Evolutionary conservation across 139 green algal species (phyloP), one percentile per base, ranked within the genome.

Genomic region (Micractinium sp.): DNA sequence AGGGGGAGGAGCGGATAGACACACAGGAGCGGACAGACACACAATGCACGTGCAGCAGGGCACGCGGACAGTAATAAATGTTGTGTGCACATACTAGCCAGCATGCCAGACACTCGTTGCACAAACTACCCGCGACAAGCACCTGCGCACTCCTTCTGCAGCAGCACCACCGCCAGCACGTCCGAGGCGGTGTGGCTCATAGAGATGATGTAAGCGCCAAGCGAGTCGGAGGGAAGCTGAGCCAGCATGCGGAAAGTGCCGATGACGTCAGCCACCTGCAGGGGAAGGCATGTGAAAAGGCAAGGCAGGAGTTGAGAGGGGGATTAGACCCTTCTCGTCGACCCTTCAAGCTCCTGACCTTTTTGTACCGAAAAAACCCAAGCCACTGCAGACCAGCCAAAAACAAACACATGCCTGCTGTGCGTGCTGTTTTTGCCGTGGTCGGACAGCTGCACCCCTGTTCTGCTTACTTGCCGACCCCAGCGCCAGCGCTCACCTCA

Each of bases 181-280:
- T 99, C 97, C 35, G 88, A 95, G 56, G 98, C 94, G 41, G 87
- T 89, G 83, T 93, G 94, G 67, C 96, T 93, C 98, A 99, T 99
- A 88, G 91, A 96, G 93, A 99, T 99, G 77, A 99, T 96, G 90
- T 99, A 99, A 0, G 97, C 96, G 7, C 95, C 97, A 67, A 99
- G 93, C 33, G 89, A 95, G 85, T 92, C 92, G 3, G 41, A 13
- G n/a, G 93, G 94, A 75, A 94, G 89, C 85, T 93, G 71, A 19
- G 92, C 89, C 22, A 93, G 87, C 92, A 95, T 93, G 73, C 92
- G 91, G 92, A 98, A 96, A 7, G 97, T 99, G 91, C 95, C 92
- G 36, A 99, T 69, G 77, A 99, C 95, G 88, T 99, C 97, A 5
- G 86, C 91, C 35, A 95, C 91, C 90, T 92, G 86, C 41, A 18